Evolutionary conservation across 805 yeast species (phyloP).

Genomic region (Kodamaea fukazawae): DNA sequence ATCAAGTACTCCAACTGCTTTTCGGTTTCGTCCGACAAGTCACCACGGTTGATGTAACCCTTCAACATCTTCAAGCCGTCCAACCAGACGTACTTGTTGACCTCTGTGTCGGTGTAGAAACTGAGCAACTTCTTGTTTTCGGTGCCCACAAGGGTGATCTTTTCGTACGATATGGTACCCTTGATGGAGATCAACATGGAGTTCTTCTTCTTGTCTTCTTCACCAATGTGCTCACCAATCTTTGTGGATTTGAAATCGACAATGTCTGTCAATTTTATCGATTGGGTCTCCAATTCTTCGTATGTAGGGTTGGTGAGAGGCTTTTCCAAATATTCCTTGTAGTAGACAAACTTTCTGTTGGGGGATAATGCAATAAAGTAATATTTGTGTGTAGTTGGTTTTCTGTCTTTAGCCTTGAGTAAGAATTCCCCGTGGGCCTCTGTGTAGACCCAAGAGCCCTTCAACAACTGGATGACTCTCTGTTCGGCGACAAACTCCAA

Average conservation of each 20-base stretch:
- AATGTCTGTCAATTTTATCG: conserved; percentile 53
- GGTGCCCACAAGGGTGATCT: conserved; percentile 48
- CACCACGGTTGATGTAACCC: conserved; percentile 30
- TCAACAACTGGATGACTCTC: conserved; percentile 64
- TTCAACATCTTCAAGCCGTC: conserved; percentile 65
- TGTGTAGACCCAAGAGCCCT: conserved; percentile 78
- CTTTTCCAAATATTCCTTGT: conserved; percentile 54
- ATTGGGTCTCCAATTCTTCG: conserved; percentile 53
- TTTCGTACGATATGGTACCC: conserved; percentile 57
- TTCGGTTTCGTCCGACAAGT: conserved; percentile 37
- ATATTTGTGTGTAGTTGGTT: conserved; percentile 29
- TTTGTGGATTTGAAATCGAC: conserved; percentile 49
- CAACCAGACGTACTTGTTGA: conserved; percentile 67
- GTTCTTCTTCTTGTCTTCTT: conserved; percentile 43
- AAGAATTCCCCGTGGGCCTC: conserved; percentile 47
- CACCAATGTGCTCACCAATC: conserved; percentile 40
- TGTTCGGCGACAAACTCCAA: conserved; percentile 72
- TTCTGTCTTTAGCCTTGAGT: conserved; percentile 22
- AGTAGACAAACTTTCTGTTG: conserved; percentile 57
- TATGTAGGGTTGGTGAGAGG: conserved; percentile 51
- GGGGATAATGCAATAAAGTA: conserved; percentile 66
- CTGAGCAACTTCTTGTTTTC: conserved; percentile 44
- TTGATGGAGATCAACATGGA: conserved; percentile 50
- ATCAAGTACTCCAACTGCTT: conserved; percentile 33
- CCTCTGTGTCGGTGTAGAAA: conserved; percentile 71